Percentiles rank a stretch among this genome's conserved stretches.
Evolutionary conservation across 129 eudicot genomes (phyloP).

Genomic region (Chrysanthemum makinoi): DNA sequence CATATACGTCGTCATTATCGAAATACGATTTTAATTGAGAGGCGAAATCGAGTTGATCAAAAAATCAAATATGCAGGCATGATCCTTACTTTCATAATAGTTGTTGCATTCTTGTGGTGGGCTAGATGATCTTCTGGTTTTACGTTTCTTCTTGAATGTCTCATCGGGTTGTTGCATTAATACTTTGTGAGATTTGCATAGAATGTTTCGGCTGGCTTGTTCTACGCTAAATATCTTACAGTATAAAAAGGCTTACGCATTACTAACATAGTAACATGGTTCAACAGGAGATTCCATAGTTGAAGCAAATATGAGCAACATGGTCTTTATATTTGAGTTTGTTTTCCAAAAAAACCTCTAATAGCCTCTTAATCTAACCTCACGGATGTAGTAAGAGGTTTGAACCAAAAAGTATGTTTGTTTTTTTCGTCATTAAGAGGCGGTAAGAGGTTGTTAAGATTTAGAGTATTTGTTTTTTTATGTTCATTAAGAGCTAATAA

Average conservation of each 20-base stretch:
- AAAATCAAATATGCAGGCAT: slow-evolving; percentile 83
- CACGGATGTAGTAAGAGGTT: too few relatives aligned
- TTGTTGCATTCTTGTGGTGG: slow-evolving; percentile 80
- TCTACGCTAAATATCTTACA: not conserved
- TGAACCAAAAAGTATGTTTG: too few relatives aligned
- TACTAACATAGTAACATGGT: not conserved
- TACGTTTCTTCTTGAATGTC: not conserved
- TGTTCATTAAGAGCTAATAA: too few relatives aligned
- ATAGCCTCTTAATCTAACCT: too few relatives aligned
- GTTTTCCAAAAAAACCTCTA: too few relatives aligned
- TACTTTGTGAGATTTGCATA: not conserved
- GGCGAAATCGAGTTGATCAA: slow-evolving; percentile 70
- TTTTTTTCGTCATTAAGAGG: too few relatives aligned
- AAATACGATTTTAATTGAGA: not conserved
- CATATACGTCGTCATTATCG: too few relatives aligned
- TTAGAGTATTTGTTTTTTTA: too few relatives aligned
- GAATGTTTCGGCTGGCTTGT: slow-evolving; percentile 7
- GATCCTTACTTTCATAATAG: slow-evolving; percentile 53
- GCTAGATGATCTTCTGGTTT: slow-evolving; percentile 34
- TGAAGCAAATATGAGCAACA: too few relatives aligned
- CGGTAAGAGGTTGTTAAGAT: too few relatives aligned
- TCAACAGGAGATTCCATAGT: not conserved
- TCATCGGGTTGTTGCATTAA: not conserved
- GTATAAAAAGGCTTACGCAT: slow-evolving; percentile 2
- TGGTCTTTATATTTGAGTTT: too few relatives aligned